These are phyloP conservation scores for Candida coleopterorum DNA, from an alignment of 805 yeast genomes.

Conservation along the genomic window DNA sequence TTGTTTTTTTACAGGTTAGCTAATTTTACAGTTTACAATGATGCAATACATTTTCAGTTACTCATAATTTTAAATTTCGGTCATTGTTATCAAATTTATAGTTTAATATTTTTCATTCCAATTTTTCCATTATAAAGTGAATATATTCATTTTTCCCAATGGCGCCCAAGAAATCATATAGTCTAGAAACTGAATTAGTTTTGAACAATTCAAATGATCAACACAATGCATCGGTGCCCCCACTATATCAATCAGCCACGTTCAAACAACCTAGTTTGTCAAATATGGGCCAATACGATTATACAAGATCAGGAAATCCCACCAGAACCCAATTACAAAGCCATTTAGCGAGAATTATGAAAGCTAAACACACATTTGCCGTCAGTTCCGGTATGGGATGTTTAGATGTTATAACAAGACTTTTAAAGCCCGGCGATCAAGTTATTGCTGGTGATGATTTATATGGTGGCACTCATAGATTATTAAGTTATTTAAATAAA, in stretches of 20 bases:
- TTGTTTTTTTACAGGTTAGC: background rate
- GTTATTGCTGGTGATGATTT: constrained; percentile 93
- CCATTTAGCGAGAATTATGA: constrained; percentile 74
- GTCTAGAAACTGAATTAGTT: constrained; percentile 68
- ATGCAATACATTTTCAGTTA: constrained; percentile 1
- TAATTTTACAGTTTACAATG: constrained; percentile 3
- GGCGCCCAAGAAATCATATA: constrained; percentile 35
- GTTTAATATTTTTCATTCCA: no score
- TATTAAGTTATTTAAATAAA: constrained; percentile 64
- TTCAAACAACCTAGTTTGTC: constrained; percentile 73
- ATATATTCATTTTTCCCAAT: constrained; percentile 4
- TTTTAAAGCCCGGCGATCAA: constrained; percentile 78
- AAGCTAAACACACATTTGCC: constrained; percentile 71
- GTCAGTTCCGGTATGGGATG: constrained; percentile 94
- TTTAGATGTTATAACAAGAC: constrained; percentile 74
- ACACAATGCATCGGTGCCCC: constrained; percentile 77
- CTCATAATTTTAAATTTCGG: background rate
- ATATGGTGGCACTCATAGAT: constrained; percentile 90
- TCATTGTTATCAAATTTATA: no score
- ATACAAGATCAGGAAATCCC: constrained; percentile 91
- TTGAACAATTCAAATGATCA: constrained; percentile 58
- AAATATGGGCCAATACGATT: constrained; percentile 68
- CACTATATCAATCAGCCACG: constrained; percentile 91
- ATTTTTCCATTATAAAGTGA: no score
- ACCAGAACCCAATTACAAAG: constrained; percentile 77